Conservation (phyloP, 768 basidiomycete species). For the Obba rivulosa region DNA sequence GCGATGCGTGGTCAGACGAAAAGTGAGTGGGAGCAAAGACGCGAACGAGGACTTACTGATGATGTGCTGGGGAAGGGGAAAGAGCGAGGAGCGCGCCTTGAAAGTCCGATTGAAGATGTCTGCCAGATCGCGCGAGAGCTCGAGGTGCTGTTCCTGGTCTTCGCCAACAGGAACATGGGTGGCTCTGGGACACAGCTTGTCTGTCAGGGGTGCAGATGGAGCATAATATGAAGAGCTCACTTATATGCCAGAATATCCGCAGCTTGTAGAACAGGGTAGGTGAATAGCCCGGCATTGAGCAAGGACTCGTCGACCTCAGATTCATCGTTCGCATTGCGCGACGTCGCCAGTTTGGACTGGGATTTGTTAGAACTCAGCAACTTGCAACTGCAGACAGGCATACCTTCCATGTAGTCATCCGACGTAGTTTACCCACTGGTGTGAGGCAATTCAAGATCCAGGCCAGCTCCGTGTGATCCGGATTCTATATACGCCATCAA, state of each 20-base stretch:
- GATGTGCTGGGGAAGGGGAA: constrained; percentile 67
- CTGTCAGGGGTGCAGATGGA: not conserved
- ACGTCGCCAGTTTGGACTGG: constrained; percentile 70
- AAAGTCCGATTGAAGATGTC: constrained; percentile 73
- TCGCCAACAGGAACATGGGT: constrained; percentile 96
- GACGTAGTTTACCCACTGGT: not conserved
- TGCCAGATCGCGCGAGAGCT: constrained; percentile 80
- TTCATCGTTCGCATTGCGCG: constrained; percentile 68
- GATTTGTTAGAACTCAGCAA: not conserved
- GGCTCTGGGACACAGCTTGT: constrained; percentile 40
- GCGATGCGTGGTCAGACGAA: not conserved
- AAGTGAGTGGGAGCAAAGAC: not conserved
- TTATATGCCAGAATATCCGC: constrained; percentile 87
- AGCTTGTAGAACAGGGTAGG: constrained; percentile 90
- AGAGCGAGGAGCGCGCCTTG: constrained; percentile 40
- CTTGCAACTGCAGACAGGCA: too few species aligned
- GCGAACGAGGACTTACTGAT: constrained; percentile 50
- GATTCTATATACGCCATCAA: constrained; percentile 46
- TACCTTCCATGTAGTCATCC: too few species aligned
- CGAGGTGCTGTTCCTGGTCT: constrained; percentile 93
- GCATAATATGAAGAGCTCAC: constrained; percentile 34
- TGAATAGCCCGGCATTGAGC: constrained; percentile 81
- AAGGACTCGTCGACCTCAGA: constrained; percentile 77
- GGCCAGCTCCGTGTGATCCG: constrained; percentile 82
- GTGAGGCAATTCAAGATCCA: constrained; percentile 89